These are phyloP conservation scores for Camellia oleifera DNA, from an alignment of 179 eudicot genomes.

Conservation along the genomic window DNA sequence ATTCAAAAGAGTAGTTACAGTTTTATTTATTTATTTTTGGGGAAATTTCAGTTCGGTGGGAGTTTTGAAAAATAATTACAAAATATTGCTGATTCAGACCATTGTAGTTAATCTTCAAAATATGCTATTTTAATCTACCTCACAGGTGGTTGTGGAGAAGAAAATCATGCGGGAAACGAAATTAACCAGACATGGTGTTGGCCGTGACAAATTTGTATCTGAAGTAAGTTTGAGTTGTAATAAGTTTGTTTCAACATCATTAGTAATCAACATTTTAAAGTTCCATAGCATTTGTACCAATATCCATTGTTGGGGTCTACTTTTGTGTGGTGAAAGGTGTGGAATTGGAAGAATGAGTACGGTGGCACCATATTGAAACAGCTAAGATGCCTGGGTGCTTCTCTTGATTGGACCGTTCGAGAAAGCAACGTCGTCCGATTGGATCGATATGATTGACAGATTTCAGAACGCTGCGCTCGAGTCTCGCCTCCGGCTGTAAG, in stretches of 20 bases:
- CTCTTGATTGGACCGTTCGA: conserved; percentile 66
- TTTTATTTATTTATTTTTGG: too few species aligned
- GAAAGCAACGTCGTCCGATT: too few species aligned
- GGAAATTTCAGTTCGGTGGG: too few species aligned
- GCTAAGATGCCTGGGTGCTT: conserved; percentile 77
- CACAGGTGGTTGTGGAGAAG: conserved; percentile 96
- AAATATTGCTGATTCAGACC: background rate
- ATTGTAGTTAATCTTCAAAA: background rate
- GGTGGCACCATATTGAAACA: conserved; percentile 91
- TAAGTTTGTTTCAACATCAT: background rate
- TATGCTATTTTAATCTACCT: background rate
- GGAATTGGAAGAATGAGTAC: conserved; percentile 90
- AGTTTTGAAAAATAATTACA: too few species aligned
- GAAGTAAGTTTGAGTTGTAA: conserved; percentile 54
- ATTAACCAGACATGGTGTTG: conserved; percentile 83
- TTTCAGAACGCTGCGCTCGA: too few species aligned
- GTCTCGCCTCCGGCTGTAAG: too few species aligned
- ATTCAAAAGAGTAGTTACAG: too few species aligned
- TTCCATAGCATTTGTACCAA: too few species aligned
- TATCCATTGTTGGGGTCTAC: background rate
- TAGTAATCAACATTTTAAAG: background rate
- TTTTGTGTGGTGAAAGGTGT: conserved; percentile 52
- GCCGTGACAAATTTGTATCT: conserved; percentile 78
- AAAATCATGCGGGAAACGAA: conserved; percentile 85
- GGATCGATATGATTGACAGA: too few species aligned